These are phyloP conservation scores for Talaromyces sp. DNA, from an alignment of 2,329 filamentous ascomycete genomes.

Conservation along the genomic window DNA sequence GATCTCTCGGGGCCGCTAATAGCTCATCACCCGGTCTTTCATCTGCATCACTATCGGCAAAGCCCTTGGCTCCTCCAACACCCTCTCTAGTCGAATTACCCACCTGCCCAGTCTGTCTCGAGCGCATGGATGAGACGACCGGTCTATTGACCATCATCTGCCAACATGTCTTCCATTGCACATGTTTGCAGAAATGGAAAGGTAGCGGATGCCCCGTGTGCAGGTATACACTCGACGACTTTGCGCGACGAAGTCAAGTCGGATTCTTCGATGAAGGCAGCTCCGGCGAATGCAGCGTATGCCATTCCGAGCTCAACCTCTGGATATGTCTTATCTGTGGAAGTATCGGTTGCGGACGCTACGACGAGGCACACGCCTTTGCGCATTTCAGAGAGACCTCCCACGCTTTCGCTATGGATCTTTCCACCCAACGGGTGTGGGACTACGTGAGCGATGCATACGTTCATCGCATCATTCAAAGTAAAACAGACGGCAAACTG, in stretches of 20 bases:
- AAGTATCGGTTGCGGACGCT: conserved; percentile 86
- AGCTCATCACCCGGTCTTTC: conserved; percentile 27
- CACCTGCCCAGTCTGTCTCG: conserved; percentile 92
- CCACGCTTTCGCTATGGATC: conserved; percentile 89
- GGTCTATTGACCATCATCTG: conserved; percentile 93
- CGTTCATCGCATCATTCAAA: conserved; percentile 90
- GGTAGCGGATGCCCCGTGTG: conserved; percentile 92
- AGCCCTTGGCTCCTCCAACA: conserved; percentile 68
- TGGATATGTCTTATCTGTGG: conserved; percentile 97
- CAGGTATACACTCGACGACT: conserved; percentile 71
- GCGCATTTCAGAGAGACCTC: conserved; percentile 86
- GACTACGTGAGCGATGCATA: conserved; percentile 95
- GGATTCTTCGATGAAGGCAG: conserved; percentile 53
- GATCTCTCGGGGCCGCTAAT: conserved; percentile 11
- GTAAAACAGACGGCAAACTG: conserved; percentile 87
- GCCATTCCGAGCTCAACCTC: conserved; percentile 74
- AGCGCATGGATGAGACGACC: conserved; percentile 97
- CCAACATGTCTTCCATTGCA: conserved; percentile 96
- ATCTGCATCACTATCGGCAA: conserved; percentile 51
- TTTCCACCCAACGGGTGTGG: conserved; percentile 93
- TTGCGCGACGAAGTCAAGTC: conserved; percentile 46
- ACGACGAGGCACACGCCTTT: conserved; percentile 90
- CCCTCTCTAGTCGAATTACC: conserved; percentile 85
- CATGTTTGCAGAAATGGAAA: conserved; percentile 93
- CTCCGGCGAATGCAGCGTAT: conserved; percentile 65